phyloP scores from a whole-genome alignment of 768 basidiomycete species.

The Pholiota microspora region DNA sequence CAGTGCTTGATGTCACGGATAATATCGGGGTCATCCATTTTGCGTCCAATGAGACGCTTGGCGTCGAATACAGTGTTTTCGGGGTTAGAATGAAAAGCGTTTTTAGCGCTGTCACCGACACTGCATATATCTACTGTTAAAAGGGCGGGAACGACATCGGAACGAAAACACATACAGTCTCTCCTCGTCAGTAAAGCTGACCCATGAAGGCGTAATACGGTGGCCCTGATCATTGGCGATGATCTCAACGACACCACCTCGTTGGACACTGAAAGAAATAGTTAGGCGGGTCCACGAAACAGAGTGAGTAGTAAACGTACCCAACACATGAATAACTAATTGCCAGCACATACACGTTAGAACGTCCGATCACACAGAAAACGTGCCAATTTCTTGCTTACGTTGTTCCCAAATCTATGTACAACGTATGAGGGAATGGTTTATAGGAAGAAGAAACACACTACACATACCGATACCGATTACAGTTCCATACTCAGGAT shows the following conservation, averaged over 20 bases:
- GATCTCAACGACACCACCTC: slow-evolving; percentile 83
- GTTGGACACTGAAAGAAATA: slow-evolving; percentile 59
- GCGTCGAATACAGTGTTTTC: slow-evolving; percentile 95
- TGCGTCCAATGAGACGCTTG: slow-evolving; percentile 91
- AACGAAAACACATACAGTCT: slow-evolving; percentile 49
- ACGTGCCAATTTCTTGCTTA: slow-evolving; percentile 29
- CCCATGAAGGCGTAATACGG: slow-evolving; percentile 90
- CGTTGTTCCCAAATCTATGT: slow-evolving; percentile 87
- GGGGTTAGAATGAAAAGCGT: slow-evolving; percentile 90
- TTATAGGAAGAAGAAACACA: background rate
- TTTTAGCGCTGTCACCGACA: slow-evolving; percentile 96
- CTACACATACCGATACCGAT: slow-evolving; percentile 80
- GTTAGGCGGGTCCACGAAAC: background rate
- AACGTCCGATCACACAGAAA: background rate
- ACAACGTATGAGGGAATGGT: slow-evolving; percentile 8
- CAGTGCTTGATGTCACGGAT: slow-evolving; percentile 87
- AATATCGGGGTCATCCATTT: slow-evolving; percentile 77
- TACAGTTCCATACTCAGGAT: slow-evolving; percentile 84
- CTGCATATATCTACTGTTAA: slow-evolving; percentile 27
- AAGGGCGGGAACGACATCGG: background rate
- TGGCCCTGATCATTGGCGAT: slow-evolving; percentile 90
- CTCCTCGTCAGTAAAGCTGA: slow-evolving; percentile 77
- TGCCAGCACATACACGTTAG: slow-evolving; percentile 25
- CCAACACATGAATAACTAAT: slow-evolving; percentile 92
- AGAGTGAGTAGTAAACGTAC: slow-evolving; percentile 40